Evolutionary conservation across 768 basidiomycete genomes (phyloP), one percentile per base, ranked within the genome.

Genomic region (Mycena galericulata): DNA sequence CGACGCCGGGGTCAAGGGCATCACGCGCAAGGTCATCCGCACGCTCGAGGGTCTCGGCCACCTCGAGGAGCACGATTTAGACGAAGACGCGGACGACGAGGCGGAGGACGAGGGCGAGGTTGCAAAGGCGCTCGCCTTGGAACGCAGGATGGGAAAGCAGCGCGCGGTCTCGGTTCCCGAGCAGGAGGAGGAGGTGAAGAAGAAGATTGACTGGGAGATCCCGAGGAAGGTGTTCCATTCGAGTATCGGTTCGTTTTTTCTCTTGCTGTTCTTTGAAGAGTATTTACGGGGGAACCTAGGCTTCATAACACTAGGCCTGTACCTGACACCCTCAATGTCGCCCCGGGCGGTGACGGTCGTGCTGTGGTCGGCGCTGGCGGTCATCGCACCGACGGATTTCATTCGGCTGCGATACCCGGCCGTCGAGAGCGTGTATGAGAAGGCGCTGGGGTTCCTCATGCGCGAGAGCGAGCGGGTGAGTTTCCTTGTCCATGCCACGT

Each of bases 211-310:
- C 79, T 96, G 92, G 90, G 96, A 98, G 79, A 90, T 98, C 55
- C 96, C 96, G 1, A 82, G 96, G 70, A 98, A 98, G 79, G 79
- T 88, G 12, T 77, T 98, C 47, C 96, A 98, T 79, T 92, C 93
- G 15, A 94, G 92, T 4, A 97, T 97, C 67, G 96, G 95, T 94
- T 43, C 32, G 90, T 84, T 58, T 24, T 27, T 45, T 59, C 47
- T 64, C 83, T 85, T 73, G 73, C 83, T 36, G 81, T 62, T 83
- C 11, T 85, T 11, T 36, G 5, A 46, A 9, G 12, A 8, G 0
- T n/a, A 40, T 2, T 12, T 20, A 29, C 15, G n/a, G 12, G 20
- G 47, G 27, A 45, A 12, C 7, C 17, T 80, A 88, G 91, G 92
- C 34, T 89, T 94, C 74, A 80, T 93, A 14, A 88, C 88, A 4